Base-by-base conservation (phyloP, 805 yeast species). In the Yarrowia phangngaensis region DNA sequence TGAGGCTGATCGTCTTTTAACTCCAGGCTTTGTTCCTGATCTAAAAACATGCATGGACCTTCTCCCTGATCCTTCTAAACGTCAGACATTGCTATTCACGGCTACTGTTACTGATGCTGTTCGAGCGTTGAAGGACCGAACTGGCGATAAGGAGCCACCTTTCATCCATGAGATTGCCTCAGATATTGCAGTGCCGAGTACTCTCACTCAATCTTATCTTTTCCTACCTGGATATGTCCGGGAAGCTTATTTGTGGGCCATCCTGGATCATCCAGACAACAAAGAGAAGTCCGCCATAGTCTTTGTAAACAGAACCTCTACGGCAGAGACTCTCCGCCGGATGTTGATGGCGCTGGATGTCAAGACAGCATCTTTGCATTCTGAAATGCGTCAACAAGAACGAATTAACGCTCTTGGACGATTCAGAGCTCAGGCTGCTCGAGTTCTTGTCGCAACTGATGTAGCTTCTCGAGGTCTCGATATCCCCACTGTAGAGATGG, bases 391-490 rank as follows among this genome's bases (percentile, higher is more conserved):
- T 0, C 99, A 92, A 67, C 67, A 74, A 20, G 97, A 92, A 62
- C 77, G 99, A 65, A 80, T 90, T 17, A 87, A 85, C 63, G 85
- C 97, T 0, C 70, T 92, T 50, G 97, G 89, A 55, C 72, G 97
- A 59, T 92, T 92, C 68, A 77, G 90, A 60, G 97, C 97, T 0
- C 84, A 85, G 50, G 97, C 95, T 3, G 97, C 97, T 0, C 75
- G 95, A 36, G 86, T 92, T 1, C 68, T 92, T 50, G 81, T 92
- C 13, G 96, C 97, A 6, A 92, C 99, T 0, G 98, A 92, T 64
- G 97, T 92, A 16, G 98, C 96, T 2, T 82, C 95, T 20, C 79
- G 98, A 76, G 98, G 98, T 64, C 74, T 92, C 55, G 98, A 92
- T 73, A 92, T 92, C 51, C 98, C 97, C 8, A 73, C 79, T 7